A percentile compares a stretch with the other conserved stretches of the same genome.
Conservation (phyloP, 2,329 filamentous ascomycete genomes). For the Niveomyces coronatus region DNA sequence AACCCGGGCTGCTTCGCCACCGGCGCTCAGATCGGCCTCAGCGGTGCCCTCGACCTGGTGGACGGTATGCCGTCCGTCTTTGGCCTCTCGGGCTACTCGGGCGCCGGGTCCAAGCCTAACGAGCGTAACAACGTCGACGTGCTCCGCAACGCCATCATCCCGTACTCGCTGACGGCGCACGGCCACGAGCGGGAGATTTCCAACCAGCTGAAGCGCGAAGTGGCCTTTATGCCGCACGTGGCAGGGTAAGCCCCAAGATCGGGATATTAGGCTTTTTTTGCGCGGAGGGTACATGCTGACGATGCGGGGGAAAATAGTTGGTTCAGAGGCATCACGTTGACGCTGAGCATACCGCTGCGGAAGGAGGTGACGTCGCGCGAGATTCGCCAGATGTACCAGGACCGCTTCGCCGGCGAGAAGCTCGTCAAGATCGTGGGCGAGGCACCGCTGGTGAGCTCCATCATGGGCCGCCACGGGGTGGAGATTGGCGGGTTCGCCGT, state of each 20-base stretch:
- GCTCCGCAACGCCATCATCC: conserved; percentile 78
- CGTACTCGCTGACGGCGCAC: conserved; percentile 71
- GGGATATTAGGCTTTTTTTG: too few species aligned
- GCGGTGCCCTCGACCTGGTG: conserved; percentile 67
- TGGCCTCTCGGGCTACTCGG: conserved; percentile 88
- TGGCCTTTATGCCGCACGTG: conserved; percentile 77
- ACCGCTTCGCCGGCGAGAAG: conserved; percentile 90
- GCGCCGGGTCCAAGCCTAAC: conserved; percentile 86
- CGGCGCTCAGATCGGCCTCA: conserved; percentile 79
- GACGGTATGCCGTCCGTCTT: conserved; percentile 75
- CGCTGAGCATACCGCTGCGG: conserved; percentile 80
- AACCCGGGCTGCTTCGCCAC: conserved; percentile 97
- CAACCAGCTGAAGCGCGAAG: conserved; percentile 58
- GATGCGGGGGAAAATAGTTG: too few species aligned
- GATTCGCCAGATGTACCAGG: conserved; percentile 89
- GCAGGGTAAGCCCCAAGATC: too few species aligned
- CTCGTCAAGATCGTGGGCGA: conserved; percentile 89
- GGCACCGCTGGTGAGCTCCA: conserved; percentile 74
- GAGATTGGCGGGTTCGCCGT: conserved; percentile 97
- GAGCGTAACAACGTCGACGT: conserved; percentile 85
- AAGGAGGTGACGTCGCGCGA: conserved; percentile 83
- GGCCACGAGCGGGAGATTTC: conserved; percentile 92
- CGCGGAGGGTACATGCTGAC: too few species aligned
- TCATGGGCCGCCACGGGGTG: conserved; percentile 74
- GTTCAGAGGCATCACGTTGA: conserved; percentile 93